Base-by-base conservation (phyloP, 164 flowering plant species). In the Platanus orientalis region DNA sequence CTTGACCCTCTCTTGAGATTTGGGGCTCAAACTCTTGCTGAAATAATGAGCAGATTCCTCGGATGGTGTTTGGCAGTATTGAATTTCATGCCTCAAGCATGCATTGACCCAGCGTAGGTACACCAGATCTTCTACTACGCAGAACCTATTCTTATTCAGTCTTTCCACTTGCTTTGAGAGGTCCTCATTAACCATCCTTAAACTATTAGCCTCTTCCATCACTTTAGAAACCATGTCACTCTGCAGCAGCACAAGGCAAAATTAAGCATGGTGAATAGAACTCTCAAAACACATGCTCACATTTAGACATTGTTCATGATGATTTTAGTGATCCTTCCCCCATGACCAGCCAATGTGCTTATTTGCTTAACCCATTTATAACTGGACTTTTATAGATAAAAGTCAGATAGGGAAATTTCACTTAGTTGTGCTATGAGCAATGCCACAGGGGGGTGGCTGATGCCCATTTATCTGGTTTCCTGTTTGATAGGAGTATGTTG, bases 41-140 rank as follows among this genome's bases (percentile, higher is more conserved):
- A 61, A 26, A 27, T 55, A 42, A 32, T 10, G 9, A 26, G 23
- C 34, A 1, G 54, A 42, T 19, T 34, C 54, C 58, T 23, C 44
- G 58, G 56, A 17, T 28, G 58, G 62, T 7, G 29, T 56, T 24
- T 20, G 61, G 42, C 48, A 28, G 42, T 30, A 34, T 23, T 45
- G 54, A 21, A 40, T 2, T 58, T 75, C 72, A 56, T 61, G 58
- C 49, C 64, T 61, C 58, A 75, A 53, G 65, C 78, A 71, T 4
- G 63, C 47, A 29, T 68, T 54, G 63, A 75, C 51, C 75, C 75
- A 75, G 9, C 71, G 73, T 17, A 57, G 73, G 68, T 71, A 68
- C 42, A 75, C 75, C 17, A 71, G 48, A 39, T 75, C 75, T 34
- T 75, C 70, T 0, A 75, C 65, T 48, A 64, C 47, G 19, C 49